These are phyloP conservation scores for Fraxinus latifolia DNA, from an alignment of 305 asterid genomes.

Conservation along the genomic window DNA sequence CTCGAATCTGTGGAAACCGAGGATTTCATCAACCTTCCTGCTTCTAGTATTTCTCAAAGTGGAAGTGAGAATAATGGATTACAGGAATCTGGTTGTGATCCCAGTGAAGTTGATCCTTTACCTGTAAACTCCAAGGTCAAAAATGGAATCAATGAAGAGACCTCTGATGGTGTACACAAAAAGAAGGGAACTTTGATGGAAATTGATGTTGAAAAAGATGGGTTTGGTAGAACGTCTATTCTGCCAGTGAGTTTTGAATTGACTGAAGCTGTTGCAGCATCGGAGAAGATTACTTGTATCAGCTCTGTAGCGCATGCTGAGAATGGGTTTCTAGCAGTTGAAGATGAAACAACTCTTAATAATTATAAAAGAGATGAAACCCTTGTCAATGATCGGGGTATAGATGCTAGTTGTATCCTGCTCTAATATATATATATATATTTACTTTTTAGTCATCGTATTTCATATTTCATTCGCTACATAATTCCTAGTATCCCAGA, in stretches of 20 bases:
- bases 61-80: constrained; percentile 35
- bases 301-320: constrained; percentile 31
- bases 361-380: constrained; percentile 36
- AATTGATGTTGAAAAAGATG: constrained; percentile 34
- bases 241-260: constrained; percentile 28
- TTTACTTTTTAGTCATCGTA: background rate
- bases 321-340: constrained; percentile 40
- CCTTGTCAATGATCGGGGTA: constrained; percentile 35
- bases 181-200: constrained; percentile 17
- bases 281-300: constrained; percentile 24
- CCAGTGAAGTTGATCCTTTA: constrained; percentile 27
- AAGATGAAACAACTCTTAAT: constrained; percentile 35
- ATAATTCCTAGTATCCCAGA: constrained; percentile 20
- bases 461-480: background rate
- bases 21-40: constrained; percentile 46
- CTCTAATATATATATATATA: background rate
- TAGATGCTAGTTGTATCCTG: constrained; percentile 54
- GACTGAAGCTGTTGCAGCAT: constrained; percentile 40
- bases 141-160: constrained; percentile 39
- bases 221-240: constrained; percentile 25
- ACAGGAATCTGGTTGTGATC: constrained; percentile 31
- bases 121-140: constrained; percentile 31
- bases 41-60: constrained; percentile 41
- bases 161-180: constrained; percentile 20
- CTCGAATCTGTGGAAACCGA: constrained; percentile 45